Conservation (phyloP, 1,284 basidiomycete species). For the Ustilago loliicola region DNA sequence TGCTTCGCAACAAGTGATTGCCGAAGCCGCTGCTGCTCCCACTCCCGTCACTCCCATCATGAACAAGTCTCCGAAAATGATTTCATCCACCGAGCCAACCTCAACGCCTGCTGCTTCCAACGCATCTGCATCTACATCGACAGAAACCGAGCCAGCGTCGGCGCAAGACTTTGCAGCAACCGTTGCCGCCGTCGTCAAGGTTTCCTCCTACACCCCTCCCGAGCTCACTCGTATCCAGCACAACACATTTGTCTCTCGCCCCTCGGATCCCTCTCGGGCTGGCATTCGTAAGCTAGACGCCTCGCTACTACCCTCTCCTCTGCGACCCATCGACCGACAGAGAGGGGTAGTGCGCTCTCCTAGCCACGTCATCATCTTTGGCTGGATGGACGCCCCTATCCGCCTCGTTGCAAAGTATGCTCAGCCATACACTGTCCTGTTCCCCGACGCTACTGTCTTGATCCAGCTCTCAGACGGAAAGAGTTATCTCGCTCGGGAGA, state of each 20-base stretch:
- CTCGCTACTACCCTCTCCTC: slow-evolving; percentile 25
- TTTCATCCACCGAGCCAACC: not conserved
- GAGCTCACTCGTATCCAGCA: slow-evolving; percentile 35
- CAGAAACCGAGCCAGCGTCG: not conserved
- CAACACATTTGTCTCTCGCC: slow-evolving; percentile 43
- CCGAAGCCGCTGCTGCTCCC: slow-evolving; percentile 19
- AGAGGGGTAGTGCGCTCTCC: slow-evolving; percentile 13
- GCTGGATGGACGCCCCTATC: slow-evolving; percentile 68
- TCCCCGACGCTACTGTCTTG: slow-evolving; percentile 59
- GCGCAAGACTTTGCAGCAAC: slow-evolving; percentile 3
- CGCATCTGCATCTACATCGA: not conserved
- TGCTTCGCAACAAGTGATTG: slow-evolving; percentile 5
- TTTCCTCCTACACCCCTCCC: slow-evolving; percentile 25
- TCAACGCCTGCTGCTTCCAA: not conserved
- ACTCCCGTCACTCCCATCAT: slow-evolving; percentile 17
- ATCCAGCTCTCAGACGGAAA: slow-evolving; percentile 61
- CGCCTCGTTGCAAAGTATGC: slow-evolving; percentile 64
- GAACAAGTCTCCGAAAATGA: slow-evolving; percentile 3
- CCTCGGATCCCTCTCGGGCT: slow-evolving; percentile 23
- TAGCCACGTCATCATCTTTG: slow-evolving; percentile 56
- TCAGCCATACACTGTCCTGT: slow-evolving; percentile 56
- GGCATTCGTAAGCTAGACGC: slow-evolving; percentile 21
- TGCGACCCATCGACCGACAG: slow-evolving; percentile 26
- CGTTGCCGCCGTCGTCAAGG: slow-evolving; percentile 19
- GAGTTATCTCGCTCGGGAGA: slow-evolving; percentile 43